Base-by-base conservation (phyloP, 805 yeast genomes). In the Pichia membranifaciens region DNA sequence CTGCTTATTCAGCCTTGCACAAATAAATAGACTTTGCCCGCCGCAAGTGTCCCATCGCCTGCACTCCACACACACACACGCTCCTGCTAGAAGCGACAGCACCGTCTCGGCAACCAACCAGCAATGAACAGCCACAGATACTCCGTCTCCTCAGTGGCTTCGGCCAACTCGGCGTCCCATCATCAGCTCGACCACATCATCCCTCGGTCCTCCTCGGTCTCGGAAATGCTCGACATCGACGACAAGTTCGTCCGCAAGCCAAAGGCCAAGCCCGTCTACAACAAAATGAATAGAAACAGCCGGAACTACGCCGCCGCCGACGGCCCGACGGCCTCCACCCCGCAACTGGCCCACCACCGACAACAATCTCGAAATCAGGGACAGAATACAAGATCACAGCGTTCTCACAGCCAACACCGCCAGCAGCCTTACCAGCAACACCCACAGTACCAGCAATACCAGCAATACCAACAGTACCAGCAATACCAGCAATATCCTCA, bases 241-340 rank as follows among this genome's bases (percentile, higher is more conserved):
- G 61, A 60, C 23, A 66, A 62, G 49, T 73, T 76, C 51, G 55
- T 54, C n/a, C 67, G 67, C 45, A 68, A 66, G 48, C 51, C 70
- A 10, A 57, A 69, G 4, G 5, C 18, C 43, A 51, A 47, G 18
- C 47, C 50, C 13, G 48, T 37, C 15, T 28, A 35, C 18, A 21
- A 18, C 10, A 7, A 25, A 28, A 20, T 38, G 4, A 44, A 34
- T n/a, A 43, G 35, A 16, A 36, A 18, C 22, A 43, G 32, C 23
- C 23, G 31, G 10, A 36, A 34, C 25, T 35, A 21, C 32, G 29
- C 15, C 20, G 32, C 31, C 33, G 29, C 28, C n/a, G n/a, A n/a
- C n/a, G n/a, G n/a, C n/a, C n/a, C n/a, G n/a, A n/a, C n/a, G n/a
- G n/a, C n/a, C n/a, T n/a, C n/a, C n/a, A n/a, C n/a, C n/a, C n/a